Percentiles rank a stretch among this genome's conserved stretches.
Evolutionary conservation across 352 stramenopile species (phyloP).

Genomic region (Phytophthora citricola): DNA sequence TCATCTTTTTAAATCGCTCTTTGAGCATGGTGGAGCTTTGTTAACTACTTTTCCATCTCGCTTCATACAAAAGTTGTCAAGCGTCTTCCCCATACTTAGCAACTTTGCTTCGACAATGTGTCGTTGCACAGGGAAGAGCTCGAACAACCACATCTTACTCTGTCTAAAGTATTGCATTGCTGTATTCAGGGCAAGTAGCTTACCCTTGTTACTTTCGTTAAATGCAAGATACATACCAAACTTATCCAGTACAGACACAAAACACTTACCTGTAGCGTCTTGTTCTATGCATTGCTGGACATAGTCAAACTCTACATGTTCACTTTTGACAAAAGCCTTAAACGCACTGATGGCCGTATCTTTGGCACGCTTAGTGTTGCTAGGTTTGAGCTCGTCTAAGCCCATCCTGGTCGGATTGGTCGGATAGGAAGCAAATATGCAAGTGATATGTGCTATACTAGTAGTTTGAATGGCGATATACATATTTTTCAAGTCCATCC

Average conservation of each 20-base stretch:
- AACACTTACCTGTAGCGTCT: slow-evolving; percentile 15
- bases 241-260: too few relatives aligned
- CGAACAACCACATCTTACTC: slow-evolving; percentile 20
- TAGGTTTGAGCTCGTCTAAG: slow-evolving; percentile 25
- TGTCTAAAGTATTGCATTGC: slow-evolving; percentile 14
- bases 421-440: slow-evolving; percentile 27
- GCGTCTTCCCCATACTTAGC: too few relatives aligned
- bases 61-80: too few relatives aligned
- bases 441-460: slow-evolving; percentile 18
- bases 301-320: slow-evolving; percentile 25
- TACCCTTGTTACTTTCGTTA: slow-evolving; percentile 20
- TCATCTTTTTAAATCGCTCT: slow-evolving; percentile 2
- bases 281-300: slow-evolving; percentile 20
- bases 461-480: slow-evolving; percentile 14
- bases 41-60: too few relatives aligned
- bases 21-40: too few relatives aligned
- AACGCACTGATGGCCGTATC: slow-evolving; percentile 11
- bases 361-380: slow-evolving; percentile 19
- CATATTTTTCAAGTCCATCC: slow-evolving; percentile 15
- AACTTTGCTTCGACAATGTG: slow-evolving; percentile 17
- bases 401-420: slow-evolving; percentile 23
- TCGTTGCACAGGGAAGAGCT: slow-evolving; percentile 8
- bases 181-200: slow-evolving; percentile 23
- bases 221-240: too few relatives aligned
- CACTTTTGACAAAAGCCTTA: slow-evolving; percentile 20